Evolutionary conservation across 108 stramenopile species (phyloP).

Genomic region (Stephanodiscus triporus): DNA sequence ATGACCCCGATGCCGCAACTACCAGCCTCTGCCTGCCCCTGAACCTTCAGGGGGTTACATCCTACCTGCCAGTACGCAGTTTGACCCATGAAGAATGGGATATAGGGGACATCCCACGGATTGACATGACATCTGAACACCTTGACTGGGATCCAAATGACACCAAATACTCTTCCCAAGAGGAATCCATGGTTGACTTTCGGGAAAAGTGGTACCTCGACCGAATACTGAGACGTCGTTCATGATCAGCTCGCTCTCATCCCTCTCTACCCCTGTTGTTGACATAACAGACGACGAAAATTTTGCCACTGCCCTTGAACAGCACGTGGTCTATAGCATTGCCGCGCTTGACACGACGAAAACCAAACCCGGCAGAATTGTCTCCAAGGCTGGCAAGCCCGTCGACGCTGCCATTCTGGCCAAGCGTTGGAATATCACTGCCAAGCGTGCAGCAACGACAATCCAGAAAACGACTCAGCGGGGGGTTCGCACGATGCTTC

Average conservation of each 20-base stretch:
- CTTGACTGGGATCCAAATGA: no score
- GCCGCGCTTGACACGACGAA: no score
- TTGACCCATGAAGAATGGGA: neutral
- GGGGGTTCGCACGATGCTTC: constrained; percentile 17
- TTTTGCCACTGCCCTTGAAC: constrained; percentile 17
- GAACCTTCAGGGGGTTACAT: neutral
- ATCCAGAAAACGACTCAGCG: constrained; percentile 36
- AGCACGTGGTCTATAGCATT: neutral
- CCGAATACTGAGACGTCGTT: neutral
- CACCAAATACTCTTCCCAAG: neutral
- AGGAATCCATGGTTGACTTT: neutral
- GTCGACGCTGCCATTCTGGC: neutral
- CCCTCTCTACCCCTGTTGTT: neutral
- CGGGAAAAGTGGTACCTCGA: neutral
- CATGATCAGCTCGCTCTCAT: constrained; percentile 5
- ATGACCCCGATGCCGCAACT: neutral
- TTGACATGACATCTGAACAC: neutral
- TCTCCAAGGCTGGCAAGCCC: neutral
- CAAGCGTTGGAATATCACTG: constrained; percentile 25
- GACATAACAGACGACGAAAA: constrained; percentile 14
- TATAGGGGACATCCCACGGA: neutral
- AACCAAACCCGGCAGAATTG: neutral
- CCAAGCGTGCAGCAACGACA: constrained; percentile 32
- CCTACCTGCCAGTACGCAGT: neutral
- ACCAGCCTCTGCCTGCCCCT: neutral